Conservation (phyloP, 1,139 yeast genomes). For the Zygotorulaspora mrakii region DNA sequence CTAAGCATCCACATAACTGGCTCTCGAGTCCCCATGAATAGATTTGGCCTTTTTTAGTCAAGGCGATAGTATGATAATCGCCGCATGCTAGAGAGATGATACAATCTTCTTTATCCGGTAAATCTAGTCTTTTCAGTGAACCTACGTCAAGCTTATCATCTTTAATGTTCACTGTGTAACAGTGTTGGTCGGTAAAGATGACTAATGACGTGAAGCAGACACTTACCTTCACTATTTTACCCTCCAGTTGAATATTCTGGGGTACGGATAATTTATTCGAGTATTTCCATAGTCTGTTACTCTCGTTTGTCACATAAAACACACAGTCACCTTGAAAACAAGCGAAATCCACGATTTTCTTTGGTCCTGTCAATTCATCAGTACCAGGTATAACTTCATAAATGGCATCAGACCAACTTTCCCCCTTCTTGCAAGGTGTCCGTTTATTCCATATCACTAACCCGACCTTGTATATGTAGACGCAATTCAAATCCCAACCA, state of each 20-base stretch:
- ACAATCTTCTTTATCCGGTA: slow-evolving; percentile 46
- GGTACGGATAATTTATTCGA: slow-evolving; percentile 33
- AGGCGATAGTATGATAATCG: slow-evolving; percentile 68
- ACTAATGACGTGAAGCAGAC: slow-evolving; percentile 43
- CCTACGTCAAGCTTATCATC: slow-evolving; percentile 38
- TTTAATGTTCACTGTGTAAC: slow-evolving; percentile 38
- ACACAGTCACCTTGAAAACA: slow-evolving; percentile 50
- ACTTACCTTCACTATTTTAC: slow-evolving; percentile 29
- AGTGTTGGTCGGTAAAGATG: slow-evolving; percentile 50
- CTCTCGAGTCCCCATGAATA: slow-evolving; percentile 71
- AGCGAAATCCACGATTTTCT: slow-evolving; percentile 52
- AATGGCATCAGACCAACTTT: slow-evolving; percentile 38
- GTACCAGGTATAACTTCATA: slow-evolving; percentile 45
- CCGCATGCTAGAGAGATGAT: slow-evolving; percentile 63
- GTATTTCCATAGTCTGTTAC: slow-evolving; percentile 43
- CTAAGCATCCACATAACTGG: slow-evolving; percentile 63
- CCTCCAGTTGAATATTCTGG: slow-evolving; percentile 27
- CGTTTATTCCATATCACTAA: slow-evolving; percentile 59
- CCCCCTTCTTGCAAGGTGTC: slow-evolving; percentile 35
- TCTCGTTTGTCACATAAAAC: slow-evolving; percentile 47
- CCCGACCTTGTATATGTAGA: slow-evolving; percentile 50
- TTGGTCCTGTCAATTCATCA: slow-evolving; percentile 31
- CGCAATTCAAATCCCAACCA: slow-evolving; percentile 67
- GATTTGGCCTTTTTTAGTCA: slow-evolving; percentile 56
- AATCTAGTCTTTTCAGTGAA: slow-evolving; percentile 27